Base-by-base conservation (phyloP, 2,329 filamentous ascomycete species). In the Lojkania enalia region DNA sequence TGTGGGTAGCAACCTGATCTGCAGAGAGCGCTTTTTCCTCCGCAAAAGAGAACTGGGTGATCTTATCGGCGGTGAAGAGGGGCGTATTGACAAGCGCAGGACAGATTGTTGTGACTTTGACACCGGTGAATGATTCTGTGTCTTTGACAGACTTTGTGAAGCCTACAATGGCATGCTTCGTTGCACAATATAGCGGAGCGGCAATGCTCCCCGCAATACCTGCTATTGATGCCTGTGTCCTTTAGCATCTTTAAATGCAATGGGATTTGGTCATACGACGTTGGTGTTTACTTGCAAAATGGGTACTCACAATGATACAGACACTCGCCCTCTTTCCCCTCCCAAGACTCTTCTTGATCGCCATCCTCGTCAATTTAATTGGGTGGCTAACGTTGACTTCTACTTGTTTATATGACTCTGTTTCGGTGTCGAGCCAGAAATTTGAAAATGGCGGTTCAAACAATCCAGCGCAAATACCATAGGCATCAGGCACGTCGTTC, bases 361-460 rank as follows among this genome's bases (percentile, higher is more conserved):
- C 63, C 40, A 66, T 21, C 14, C 63, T 49, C 7, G 63, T 64
- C 42, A 66, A 46, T 20, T 66, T 66, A 27, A 64, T 56, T 1
- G 63, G 63, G 41, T 66, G 63, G 14, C 52, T 57, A 2, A 64
- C 60, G 44, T 66, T 66, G 9, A 66, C 58, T 19, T 58, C 56
- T 16, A 64, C 58, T 39, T 63, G 52, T 37, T 51, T 58, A 32
- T 66, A 66, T 2, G 60, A 55, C 5, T 56, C 35, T 2, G 61
- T 59, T 20, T 66, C 63, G 0, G 60, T 53, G 39, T 66, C 63
- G 14, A 53, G 40, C 63, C 63, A 66, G 36, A 64, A 66, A 31
- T 62, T 64, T 7, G 57, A 60, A 31, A 60, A 64, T 0, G 57
- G 45, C 2, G 63, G 60, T 16, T 64, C 61, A 36, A 66, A 66